Evolutionary conservation across 2,329 filamentous ascomycete genomes (phyloP).

Genomic region (Stemphylium beticola): DNA sequence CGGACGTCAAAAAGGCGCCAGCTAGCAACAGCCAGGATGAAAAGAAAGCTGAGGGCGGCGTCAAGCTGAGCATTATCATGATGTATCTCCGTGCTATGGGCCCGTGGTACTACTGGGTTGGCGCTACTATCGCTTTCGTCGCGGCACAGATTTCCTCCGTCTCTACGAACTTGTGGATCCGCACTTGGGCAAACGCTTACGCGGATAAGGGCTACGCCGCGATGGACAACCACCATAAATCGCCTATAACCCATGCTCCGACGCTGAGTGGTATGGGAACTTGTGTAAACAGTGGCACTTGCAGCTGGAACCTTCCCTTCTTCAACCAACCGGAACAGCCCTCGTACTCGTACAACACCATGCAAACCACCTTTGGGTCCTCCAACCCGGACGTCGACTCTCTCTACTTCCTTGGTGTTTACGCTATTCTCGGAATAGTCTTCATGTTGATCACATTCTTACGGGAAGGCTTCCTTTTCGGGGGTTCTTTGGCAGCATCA

Average conservation of each 20-base stretch:
- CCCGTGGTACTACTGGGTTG: conserved; percentile 92
- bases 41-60: conserved; percentile 80
- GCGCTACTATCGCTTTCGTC: conserved; percentile 75
- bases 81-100: conserved; percentile 92
- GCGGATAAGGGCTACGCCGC: conserved; percentile 53
- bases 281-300: conserved; percentile 59
- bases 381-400: conserved; percentile 70
- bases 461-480: conserved; percentile 88
- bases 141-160: conserved; percentile 85
- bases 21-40: conserved; percentile 64
- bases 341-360: conserved; percentile 46
- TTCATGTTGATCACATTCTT: conserved; percentile 83
- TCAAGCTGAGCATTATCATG: conserved; percentile 84
- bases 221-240: conserved; percentile 41
- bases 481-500: conserved; percentile 87
- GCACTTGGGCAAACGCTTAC: conserved; percentile 94
- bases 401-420: conserved; percentile 81
- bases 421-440: conserved; percentile 77
- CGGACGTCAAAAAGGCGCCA: conserved; percentile 54
- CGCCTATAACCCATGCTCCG: conserved; percentile 52
- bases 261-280: conserved; percentile 53
- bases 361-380: conserved; percentile 49
- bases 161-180: conserved; percentile 92
- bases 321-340: conserved; percentile 30
- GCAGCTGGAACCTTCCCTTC: conserved; percentile 54